Base-by-base conservation (phyloP, 371 early-diverging fungal genomes). In the Lichtheimia ramosa region DNA sequence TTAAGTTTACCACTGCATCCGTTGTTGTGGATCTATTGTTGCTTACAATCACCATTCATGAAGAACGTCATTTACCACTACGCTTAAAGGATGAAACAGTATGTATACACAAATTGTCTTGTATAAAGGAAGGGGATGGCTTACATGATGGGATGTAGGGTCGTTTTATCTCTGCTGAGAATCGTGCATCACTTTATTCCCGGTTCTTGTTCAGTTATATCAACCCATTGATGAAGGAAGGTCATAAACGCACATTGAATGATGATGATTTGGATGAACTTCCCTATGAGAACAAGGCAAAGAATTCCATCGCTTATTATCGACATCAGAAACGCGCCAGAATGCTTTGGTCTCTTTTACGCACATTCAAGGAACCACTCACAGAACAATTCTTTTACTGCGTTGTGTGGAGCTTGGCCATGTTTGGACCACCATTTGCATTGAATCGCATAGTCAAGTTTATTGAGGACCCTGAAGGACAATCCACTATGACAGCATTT, bases 391-490 rank as follows among this genome's bases (percentile, higher is more conserved):
- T 46, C 20, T n/a, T 20, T 46, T 46, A 46, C n/a, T 46, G 18
- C 7, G 18, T 46, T 6, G n/a, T 46, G n/a, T 46, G 46, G 46
- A 46, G 46, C 15, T 46, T 46, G 20, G n/a, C 46, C 42, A 68
- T 82, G 61, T 83, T 81, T 65, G 80, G 74, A 48, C 82, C 83
- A 39, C 84, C 84, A 3, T 77, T 64, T 43, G 82, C 73, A 40
- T 70, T 82, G 50, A 84, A 83, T 71, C 72, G 68, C 60, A 80
- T 84, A 46, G 67, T 86, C 68, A 68, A 68, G 43, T 83, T 69
- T 58, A 75, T 85, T 54, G 84, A 86, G 63, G 34, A 66, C 42
- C 72, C 70, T 8, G 63, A 63, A 2, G 58, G 59, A 23, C 67
- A 67, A 5, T 67, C 74, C 8, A 62, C 61, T 1, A 46, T 62